phyloP scores from a whole-genome alignment of 768 basidiomycete genomes.

The Xerocomellus amylosporus region DNA sequence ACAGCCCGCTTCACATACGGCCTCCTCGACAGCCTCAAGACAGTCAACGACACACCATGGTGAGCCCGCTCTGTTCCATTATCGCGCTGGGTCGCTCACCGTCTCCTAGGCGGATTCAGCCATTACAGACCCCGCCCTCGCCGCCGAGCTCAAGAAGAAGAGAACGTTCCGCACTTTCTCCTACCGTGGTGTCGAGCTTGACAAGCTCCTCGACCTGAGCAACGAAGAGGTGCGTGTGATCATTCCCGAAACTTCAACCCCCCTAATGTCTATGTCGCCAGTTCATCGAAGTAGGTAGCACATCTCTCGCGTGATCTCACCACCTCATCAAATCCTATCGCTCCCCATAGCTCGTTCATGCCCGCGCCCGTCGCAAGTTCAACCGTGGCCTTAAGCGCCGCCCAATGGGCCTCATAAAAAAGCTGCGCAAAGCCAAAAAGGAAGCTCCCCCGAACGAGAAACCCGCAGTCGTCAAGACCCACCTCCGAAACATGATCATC shows the following conservation, averaged over 20 bases:
- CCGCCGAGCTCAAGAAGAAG: conserved; percentile 98
- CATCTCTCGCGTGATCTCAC: conserved; percentile 6
- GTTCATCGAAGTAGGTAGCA: conserved; percentile 72
- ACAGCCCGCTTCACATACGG: conserved; percentile 20
- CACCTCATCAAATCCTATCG: neutral
- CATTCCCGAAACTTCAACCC: neutral
- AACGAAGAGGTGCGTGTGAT: conserved; percentile 80
- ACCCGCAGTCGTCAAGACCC: conserved; percentile 98
- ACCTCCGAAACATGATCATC: conserved; percentile 99
- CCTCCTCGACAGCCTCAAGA: conserved; percentile 27
- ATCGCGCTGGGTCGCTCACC: neutral
- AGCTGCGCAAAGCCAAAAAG: conserved; percentile 99
- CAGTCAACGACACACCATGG: conserved; percentile 35
- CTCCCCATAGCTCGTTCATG: conserved; percentile 80
- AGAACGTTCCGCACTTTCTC: conserved; percentile 98
- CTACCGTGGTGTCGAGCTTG: conserved; percentile 97
- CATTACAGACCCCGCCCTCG: conserved; percentile 88
- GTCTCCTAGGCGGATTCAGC: conserved; percentile 65
- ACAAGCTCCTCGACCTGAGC: conserved; percentile 93
- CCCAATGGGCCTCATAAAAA: conserved; percentile 99
- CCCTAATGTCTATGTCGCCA: conserved; percentile 26
- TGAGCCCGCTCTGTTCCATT: conserved; percentile 4
- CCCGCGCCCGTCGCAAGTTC: conserved; percentile 98
- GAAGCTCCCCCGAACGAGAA: conserved; percentile 99
- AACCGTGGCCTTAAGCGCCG: conserved; percentile 97